phyloP scores from a whole-genome alignment of 306 rosid species.

The Medicago ruthenica region DNA sequence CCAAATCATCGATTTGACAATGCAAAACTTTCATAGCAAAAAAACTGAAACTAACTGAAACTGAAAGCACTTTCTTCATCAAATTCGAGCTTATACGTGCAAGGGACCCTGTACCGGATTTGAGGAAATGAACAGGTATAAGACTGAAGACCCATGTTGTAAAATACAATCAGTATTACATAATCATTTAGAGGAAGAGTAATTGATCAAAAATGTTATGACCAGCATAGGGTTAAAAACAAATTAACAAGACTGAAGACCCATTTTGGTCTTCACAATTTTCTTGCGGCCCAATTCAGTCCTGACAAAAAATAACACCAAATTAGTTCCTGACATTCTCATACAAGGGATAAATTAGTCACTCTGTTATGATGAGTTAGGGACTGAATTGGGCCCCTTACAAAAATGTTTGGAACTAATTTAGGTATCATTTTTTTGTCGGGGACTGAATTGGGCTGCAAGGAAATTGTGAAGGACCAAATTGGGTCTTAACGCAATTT shows the following conservation, averaged over 20 bases:
- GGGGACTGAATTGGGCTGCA: no score
- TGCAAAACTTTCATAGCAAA: background rate
- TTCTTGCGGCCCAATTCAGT: no score
- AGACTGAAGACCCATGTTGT: background rate
- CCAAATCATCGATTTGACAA: background rate
- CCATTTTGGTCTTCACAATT: no score
- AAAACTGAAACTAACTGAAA: constrained; percentile 1
- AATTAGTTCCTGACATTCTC: no score
- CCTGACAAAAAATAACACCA: no score
- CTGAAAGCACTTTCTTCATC: background rate
- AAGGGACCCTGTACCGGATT: constrained; percentile 7
- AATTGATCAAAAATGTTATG: background rate
- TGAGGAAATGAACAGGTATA: constrained; percentile 10
- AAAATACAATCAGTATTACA: constrained; percentile 8
- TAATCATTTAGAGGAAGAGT: constrained; percentile 6
- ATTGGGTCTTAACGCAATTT: no score
- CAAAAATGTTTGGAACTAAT: no score
- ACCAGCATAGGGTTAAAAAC: background rate
- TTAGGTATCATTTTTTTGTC: no score
- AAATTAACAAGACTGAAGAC: background rate
- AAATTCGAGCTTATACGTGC: constrained; percentile 34
- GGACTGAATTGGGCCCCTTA: no score
- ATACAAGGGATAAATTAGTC: no score
- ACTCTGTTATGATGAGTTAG: no score
- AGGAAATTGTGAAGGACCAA: no score